Evolutionary conservation across 2,329 filamentous ascomycete species (phyloP), one percentile per base, ranked within the genome.

Genomic region (Fusarium devonianum): DNA sequence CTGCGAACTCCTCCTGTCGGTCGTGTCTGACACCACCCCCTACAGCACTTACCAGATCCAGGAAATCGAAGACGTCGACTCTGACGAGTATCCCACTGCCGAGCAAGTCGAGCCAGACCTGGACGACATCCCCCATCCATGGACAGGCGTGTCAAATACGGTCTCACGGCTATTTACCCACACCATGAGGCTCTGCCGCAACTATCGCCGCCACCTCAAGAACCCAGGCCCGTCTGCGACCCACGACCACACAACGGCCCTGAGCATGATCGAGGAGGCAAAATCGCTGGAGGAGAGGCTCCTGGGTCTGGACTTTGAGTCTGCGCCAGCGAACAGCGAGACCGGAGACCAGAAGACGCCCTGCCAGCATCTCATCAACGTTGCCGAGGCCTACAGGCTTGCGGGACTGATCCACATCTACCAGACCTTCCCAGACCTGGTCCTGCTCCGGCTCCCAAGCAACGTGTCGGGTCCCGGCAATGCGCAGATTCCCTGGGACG

Each of bases 321-420:
- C 60, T 3, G 30, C 41, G 0, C 44, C 49, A 8, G 16, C 52
- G 0, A 43, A 53, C 2, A 56, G 60, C 4, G 68, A 68, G 5
- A 71, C 66, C 0, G 69, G 66, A 3, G 69, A 73, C 28, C 41
- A 60, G 16, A 49, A 51, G 22, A 58, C 61, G 2, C 68, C 66
- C 1, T 56, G 57, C 1, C 47, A 58, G 0, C 70, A 75, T 40
- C 66, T 75, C 2, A 62, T 66, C 11, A 53, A 64, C 2, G 70
- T 71, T 1, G 71, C 71, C 2, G 73, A 75, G 33, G 72, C 71
- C 0, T 74, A 73, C 28, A 67, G 69, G 1, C 58, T 75, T 0
- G 66, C 68, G 0, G 68, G 73, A 0, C 48, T 75, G 12, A 56
- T 75, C 3, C 73, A 75, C 25, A 67, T 75, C 2, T 75, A 75